Evolutionary conservation across 352 stramenopile genomes (phyloP), one percentile per base, ranked within the genome.

Genomic region (Phytophthora fragariae): DNA sequence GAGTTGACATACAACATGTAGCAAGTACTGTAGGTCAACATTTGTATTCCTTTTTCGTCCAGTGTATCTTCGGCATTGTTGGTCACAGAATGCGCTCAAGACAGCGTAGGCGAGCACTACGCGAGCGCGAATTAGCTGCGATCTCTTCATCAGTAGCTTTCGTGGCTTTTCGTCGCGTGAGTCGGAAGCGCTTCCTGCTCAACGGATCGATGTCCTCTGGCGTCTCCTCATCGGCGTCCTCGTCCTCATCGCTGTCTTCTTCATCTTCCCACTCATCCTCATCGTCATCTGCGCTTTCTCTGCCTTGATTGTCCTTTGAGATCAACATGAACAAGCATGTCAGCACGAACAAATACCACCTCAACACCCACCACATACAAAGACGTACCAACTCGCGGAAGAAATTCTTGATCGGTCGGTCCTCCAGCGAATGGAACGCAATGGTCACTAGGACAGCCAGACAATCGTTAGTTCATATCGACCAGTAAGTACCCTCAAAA

Each of bases 381-480:
- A 27, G 9, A 35, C 75, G 17, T 77, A 94, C 84, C 57, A 93
- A 65, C 33, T 82, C 68, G 8, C 89, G 83, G 61, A 95, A 93
- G 21, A 93, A 81, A 9, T 80, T 68, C 75, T 95, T 95, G 66
- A 95, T 95, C 29, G 87, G 86, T 15, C 89, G 86, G 61, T 95
- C 89, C 56, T 95, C 89, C 15, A 95, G 77, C 6, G 89, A 95
- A 78, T 95, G 89, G 65, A 95, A 95, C 54, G 89, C 89, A 62
- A 95, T 95, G 8, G 88, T 92, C 19, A 82, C 85, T 91, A 64
- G 4, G 24, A 73, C n/a, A 55, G 2, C 46, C 67, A 54, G 64
- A 56, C 27, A 31, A 33, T 46, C 19, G 44, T 69, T 47, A 77
- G 50, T 68, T 21, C 14, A 37, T 15, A 52, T 15, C 10, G 17